Conservation (phyloP, 106 monocot species). For the Amphibolis antarctica region DNA sequence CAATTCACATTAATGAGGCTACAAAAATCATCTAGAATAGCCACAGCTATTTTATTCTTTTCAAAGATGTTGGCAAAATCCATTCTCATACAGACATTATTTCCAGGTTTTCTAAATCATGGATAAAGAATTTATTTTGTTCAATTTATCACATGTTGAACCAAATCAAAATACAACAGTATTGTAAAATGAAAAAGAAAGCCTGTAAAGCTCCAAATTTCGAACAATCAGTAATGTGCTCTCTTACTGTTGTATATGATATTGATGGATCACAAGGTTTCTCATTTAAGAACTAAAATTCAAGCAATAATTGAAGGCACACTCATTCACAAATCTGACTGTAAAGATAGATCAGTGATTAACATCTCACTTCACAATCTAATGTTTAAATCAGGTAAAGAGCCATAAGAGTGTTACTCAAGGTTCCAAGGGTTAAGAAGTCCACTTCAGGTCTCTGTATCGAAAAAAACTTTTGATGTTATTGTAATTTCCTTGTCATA, state of each 20-base stretch:
- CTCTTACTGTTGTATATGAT: background rate
- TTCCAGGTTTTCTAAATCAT: background rate
- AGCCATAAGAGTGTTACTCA: too few species aligned
- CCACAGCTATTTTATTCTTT: background rate
- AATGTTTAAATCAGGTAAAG: too few species aligned
- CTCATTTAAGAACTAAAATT: background rate
- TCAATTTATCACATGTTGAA: background rate
- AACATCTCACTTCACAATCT: too few species aligned
- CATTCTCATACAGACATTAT: background rate
- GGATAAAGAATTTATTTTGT: background rate
- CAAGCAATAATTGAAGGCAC: background rate
- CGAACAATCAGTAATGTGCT: background rate
- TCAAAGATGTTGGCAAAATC: background rate
- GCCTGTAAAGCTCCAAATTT: background rate
- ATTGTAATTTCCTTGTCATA: too few species aligned
- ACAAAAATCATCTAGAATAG: background rate
- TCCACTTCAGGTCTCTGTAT: too few species aligned
- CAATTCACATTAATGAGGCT: background rate
- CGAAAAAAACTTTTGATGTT: too few species aligned
- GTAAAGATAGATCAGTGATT: background rate
- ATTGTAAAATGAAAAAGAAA: background rate
- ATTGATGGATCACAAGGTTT: background rate
- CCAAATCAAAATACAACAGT: background rate
- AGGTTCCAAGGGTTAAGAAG: too few species aligned
- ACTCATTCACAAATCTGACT: background rate